phyloP scores from a whole-genome alignment of 495 filamentous ascomycete species.

The Umbilicaria muhlenbergii region DNA sequence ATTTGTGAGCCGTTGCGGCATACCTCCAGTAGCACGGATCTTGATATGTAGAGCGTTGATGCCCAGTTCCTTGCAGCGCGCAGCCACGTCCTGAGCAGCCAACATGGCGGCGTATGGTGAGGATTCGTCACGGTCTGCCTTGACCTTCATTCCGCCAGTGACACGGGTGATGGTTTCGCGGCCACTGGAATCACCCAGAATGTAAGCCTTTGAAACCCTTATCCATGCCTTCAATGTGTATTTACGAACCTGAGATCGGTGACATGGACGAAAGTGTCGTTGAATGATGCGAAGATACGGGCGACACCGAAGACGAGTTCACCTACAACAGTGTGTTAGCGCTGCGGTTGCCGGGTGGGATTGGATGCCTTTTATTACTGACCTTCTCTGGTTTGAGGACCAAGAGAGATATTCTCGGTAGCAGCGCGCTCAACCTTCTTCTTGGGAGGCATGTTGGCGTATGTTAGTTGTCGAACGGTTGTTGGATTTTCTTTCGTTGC shows the following conservation, averaged over 20 bases:
- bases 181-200: constrained; percentile 63
- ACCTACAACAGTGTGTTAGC: constrained; percentile 30
- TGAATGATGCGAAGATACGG: constrained; percentile 98
- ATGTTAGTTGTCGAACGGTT: no score
- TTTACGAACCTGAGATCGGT: constrained; percentile 89
- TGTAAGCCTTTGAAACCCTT: constrained; percentile 37
- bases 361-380: constrained; percentile 10
- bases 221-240: neutral
- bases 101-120: constrained; percentile 99
- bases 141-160: constrained; percentile 99
- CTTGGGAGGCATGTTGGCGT: constrained; percentile 63
- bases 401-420: constrained; percentile 96
- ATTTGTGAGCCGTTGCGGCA: constrained; percentile 6
- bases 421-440: constrained; percentile 55
- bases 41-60: constrained; percentile 99
- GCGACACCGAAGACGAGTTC: constrained; percentile 98
- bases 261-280: constrained; percentile 97
- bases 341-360: neutral
- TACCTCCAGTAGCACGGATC: constrained; percentile 97
- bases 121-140: constrained; percentile 99
- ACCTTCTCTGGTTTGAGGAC: constrained; percentile 87
- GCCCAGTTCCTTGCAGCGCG: constrained; percentile 97
- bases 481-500: no score
- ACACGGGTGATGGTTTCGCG: constrained; percentile 99
- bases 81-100: constrained; percentile 85